These are phyloP conservation scores for Naematelia encephala DNA, from an alignment of 768 basidiomycete genomes.

Conservation along the genomic window DNA sequence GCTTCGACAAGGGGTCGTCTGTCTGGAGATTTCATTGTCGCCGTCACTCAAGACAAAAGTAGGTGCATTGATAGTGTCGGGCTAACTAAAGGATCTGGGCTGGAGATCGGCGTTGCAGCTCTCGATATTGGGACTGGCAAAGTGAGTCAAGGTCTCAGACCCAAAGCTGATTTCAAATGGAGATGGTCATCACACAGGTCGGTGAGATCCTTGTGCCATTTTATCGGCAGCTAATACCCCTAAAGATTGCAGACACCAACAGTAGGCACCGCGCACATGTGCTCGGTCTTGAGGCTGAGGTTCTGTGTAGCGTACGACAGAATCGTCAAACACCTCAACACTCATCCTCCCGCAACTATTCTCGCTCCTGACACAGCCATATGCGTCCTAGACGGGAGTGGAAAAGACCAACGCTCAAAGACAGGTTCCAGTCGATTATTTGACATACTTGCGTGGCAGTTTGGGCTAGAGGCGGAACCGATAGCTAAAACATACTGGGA, in stretches of 20 bases:
- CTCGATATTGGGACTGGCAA: slow-evolving; percentile 75
- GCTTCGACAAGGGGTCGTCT: background rate
- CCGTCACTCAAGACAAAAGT: slow-evolving; percentile 29
- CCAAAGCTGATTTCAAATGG: background rate
- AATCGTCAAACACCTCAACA: slow-evolving; percentile 26
- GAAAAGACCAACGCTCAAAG: slow-evolving; percentile 51
- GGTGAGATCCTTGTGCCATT: slow-evolving; percentile 3
- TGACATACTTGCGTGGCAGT: slow-evolving; percentile 66
- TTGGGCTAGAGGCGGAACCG: slow-evolving; percentile 56
- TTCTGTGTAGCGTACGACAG: slow-evolving; percentile 20
- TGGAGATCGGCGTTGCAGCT: slow-evolving; percentile 83
- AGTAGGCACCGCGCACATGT: background rate
- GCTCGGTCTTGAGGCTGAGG: background rate
- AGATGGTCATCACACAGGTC: slow-evolving; percentile 68
- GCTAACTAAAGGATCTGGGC: slow-evolving; percentile 56
- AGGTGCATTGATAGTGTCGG: background rate
- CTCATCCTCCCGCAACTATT: slow-evolving; percentile 62
- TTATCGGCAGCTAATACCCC: background rate
- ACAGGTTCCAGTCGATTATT: slow-evolving; percentile 67
- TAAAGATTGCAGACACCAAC: background rate
- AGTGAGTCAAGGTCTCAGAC: slow-evolving; percentile 48
- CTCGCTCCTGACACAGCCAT: slow-evolving; percentile 70
- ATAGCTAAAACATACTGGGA: slow-evolving; percentile 82
- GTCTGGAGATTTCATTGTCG: slow-evolving; percentile 12
- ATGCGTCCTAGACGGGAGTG: slow-evolving; percentile 6